A percentile compares a stretch with the other conserved stretches of the same genome.
phyloP scores from a whole-genome alignment of 306 rosid genomes.

The Sechiopsis laciniata region DNA sequence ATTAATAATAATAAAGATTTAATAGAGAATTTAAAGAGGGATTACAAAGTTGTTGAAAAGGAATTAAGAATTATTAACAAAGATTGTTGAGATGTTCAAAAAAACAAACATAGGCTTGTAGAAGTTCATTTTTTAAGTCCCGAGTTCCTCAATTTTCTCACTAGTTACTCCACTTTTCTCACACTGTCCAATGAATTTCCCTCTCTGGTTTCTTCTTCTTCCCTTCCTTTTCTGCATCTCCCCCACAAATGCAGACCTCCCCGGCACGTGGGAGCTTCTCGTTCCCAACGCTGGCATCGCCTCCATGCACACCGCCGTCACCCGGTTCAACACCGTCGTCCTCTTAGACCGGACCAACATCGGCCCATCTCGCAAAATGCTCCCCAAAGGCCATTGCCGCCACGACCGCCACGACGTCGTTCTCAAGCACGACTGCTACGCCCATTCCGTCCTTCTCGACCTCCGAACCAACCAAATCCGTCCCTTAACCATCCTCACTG shows the following conservation, averaged over 20 bases:
- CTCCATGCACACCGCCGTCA: conserved; percentile 92
- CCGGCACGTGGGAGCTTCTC: conserved; percentile 82
- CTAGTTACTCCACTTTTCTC: background rate
- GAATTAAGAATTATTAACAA: too few relatives aligned
- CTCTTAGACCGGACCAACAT: conserved; percentile 80
- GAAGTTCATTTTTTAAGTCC: background rate
- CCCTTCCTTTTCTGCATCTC: background rate
- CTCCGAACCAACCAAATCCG: conserved; percentile 50
- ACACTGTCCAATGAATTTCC: conserved; percentile 25
- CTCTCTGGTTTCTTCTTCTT: background rate
- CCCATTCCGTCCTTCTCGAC: conserved; percentile 67
- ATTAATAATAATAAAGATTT: too few relatives aligned
- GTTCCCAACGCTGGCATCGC: conserved; percentile 64
- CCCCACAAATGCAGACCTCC: conserved; percentile 49
- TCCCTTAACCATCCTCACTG: conserved; percentile 63
- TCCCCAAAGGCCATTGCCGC: conserved; percentile 51
- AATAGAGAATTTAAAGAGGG: too few relatives aligned
- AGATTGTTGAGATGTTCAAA: too few relatives aligned
- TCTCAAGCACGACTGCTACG: conserved; percentile 65
- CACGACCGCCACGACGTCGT: conserved; percentile 40
- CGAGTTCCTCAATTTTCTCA: background rate
- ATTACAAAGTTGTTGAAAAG: too few relatives aligned
- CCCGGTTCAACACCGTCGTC: conserved; percentile 73
- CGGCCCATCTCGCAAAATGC: conserved; percentile 64
- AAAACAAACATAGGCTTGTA: too few relatives aligned